These are phyloP conservation scores for Bacidia gigantensis DNA, from an alignment of 495 filamentous ascomycete species.

Conservation along the genomic window DNA sequence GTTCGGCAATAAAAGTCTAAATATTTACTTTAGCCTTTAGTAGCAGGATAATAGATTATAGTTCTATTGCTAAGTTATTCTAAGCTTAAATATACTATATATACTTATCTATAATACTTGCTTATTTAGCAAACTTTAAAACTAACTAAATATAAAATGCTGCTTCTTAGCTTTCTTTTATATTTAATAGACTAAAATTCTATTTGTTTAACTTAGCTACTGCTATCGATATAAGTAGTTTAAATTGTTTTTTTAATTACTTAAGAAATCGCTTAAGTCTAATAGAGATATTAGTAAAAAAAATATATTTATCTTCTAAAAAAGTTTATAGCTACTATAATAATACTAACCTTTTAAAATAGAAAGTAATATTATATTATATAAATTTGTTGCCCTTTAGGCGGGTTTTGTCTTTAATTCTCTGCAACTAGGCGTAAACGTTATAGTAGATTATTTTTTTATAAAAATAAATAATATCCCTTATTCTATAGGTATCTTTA, in stretches of 20 bases:
- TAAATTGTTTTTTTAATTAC: neutral
- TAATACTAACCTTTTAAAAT: neutral
- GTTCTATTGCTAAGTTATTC: neutral
- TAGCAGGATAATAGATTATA: neutral
- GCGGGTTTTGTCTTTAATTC: neutral
- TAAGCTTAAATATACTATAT: neutral
- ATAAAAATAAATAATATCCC: neutral
- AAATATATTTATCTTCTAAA: neutral
- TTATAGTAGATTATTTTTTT: neutral
- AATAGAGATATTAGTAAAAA: neutral
- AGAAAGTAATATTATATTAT: neutral
- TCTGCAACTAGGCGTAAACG: neutral
- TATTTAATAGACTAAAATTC: neutral
- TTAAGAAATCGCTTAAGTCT: neutral
- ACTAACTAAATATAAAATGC: neutral
- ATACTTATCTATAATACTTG: neutral
- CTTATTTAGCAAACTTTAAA: neutral
- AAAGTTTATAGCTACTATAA: neutral
- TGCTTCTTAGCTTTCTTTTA: neutral
- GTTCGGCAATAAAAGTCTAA: neutral
- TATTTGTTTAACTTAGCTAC: neutral
- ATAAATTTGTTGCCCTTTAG: neutral
- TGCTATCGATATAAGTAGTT: constrained; percentile 2
- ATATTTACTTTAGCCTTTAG: neutral
- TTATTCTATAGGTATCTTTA: neutral